Base-by-base conservation (phyloP, 148 eudicot genomes). In the Pouteria glomerata region DNA sequence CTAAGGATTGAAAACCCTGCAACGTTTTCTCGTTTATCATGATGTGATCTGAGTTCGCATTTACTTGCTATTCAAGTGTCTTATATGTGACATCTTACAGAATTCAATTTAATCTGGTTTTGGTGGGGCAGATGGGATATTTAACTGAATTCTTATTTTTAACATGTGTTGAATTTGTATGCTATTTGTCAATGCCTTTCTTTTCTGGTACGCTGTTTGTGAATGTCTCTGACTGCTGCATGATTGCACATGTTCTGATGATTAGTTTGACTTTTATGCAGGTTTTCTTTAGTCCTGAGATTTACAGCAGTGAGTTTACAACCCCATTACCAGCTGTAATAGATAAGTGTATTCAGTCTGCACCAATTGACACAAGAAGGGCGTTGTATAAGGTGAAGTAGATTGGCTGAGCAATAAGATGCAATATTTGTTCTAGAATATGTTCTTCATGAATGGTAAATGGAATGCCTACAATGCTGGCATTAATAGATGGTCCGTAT, bases 301-400 rank as follows among this genome's bases (percentile, higher is more conserved):
- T 95, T 42, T 89, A 88, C 81, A 81, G 77, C 76, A 85, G 78
- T 34, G 92, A 95, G 50, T 82, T 86, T 74, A 84, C 90, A 1
- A 88, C 91, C 34, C 89, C 98, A 66, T 83, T 95, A 78, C 98
- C 98, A 8, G 91, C 80, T 79, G 87, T 91, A 15, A 89, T 95
- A 66, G 98, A 95, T 84, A 86, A 82, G 81, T 95, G 98, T 67
- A 95, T 95, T 74, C 98, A 95, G 63, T 86, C 98, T 65, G 97
- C 98, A 60, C 98, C 98, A 31, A 95, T 95, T 75, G 98, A 95
- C 76, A 95, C 98, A 61, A 89, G 98, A 84, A 85, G 98, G 81
- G 97, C 97, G 55, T 81, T 95, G 73, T 95, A 95, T 74, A 95
- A 95, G 96, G 98, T 91, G 77, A 75, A 70, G 51, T 30, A 33